Evolutionary conservation across 495 filamentous ascomycete genomes (phyloP).

Genomic region (Penicillium odoratum): DNA sequence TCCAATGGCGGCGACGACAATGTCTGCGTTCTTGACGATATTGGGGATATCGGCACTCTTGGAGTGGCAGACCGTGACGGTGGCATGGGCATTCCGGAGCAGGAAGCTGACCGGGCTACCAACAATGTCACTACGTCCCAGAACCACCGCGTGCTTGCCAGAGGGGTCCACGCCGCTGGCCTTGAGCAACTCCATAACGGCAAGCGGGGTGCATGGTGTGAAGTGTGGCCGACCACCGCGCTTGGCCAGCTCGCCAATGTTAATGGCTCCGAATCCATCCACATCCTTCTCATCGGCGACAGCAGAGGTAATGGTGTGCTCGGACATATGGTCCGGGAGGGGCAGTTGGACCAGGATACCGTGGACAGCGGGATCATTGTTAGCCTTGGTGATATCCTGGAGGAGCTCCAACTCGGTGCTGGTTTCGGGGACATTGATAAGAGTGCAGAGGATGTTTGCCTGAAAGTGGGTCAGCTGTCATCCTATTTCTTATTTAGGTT

Average conservation of each 20-base stretch:
- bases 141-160: slow-evolving; percentile 92
- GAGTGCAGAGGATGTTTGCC: slow-evolving; percentile 85
- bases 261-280: slow-evolving; percentile 90
- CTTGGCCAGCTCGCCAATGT: slow-evolving; percentile 96
- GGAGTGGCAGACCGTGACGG: slow-evolving; percentile 94
- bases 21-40: slow-evolving; percentile 79
- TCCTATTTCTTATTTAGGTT: neutral
- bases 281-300: slow-evolving; percentile 96
- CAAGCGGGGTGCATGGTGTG: slow-evolving; percentile 92
- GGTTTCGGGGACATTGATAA: slow-evolving; percentile 77
- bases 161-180: slow-evolving; percentile 78
- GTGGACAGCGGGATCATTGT: slow-evolving; percentile 84
- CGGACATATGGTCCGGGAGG: slow-evolving; percentile 82
- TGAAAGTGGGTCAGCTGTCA: slow-evolving; percentile 33
- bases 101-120: slow-evolving; percentile 95
- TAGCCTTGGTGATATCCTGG: slow-evolving; percentile 74
- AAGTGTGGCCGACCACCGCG: slow-evolving; percentile 85
- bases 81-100: slow-evolving; percentile 92
- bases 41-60: slow-evolving; percentile 70
- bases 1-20: slow-evolving; percentile 91
- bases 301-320: slow-evolving; percentile 83
- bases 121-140: slow-evolving; percentile 95
- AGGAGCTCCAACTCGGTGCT: slow-evolving; percentile 85
- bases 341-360: slow-evolving; percentile 95
- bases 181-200: slow-evolving; percentile 88